Conservation (phyloP, 768 basidiomycete species). For the Hysterangium stoloniferum region DNA sequence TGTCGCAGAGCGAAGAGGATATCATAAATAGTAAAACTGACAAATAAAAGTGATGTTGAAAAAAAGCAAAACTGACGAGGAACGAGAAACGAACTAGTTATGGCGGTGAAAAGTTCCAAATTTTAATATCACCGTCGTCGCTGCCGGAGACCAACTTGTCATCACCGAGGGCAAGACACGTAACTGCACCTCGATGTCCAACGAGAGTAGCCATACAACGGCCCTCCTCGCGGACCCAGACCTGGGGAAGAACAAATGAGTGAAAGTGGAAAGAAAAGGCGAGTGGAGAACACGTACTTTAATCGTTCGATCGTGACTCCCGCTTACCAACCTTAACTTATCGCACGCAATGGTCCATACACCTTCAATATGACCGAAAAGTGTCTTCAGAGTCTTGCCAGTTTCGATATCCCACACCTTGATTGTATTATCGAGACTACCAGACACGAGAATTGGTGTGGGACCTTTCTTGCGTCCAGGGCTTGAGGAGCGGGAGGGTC, state of each 20-base stretch:
- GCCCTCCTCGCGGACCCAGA: constrained; percentile 90
- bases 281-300: constrained; percentile 50
- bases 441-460: constrained; percentile 77
- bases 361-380: constrained; percentile 97
- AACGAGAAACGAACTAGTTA: too few species aligned
- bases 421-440: constrained; percentile 91
- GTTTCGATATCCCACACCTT: constrained; percentile 93
- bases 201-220: constrained; percentile 83
- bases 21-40: too few species aligned
- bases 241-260: constrained; percentile 34
- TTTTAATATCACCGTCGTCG: constrained; percentile 80
- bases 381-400: constrained; percentile 66
- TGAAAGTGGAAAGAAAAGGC: constrained; percentile 2
- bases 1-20: too few species aligned
- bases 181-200: constrained; percentile 92
- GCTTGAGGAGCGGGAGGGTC: not conserved
- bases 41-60: too few species aligned
- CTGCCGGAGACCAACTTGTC: constrained; percentile 97
- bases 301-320: constrained; percentile 93
- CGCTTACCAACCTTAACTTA: constrained; percentile 84
- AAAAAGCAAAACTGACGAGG: too few species aligned
- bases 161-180: constrained; percentile 81
- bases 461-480: constrained; percentile 18
- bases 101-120: constrained; percentile 58
- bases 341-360: constrained; percentile 96